Conservation (phyloP, 1,284 basidiomycete species). For the Puccinia novopanici region DNA sequence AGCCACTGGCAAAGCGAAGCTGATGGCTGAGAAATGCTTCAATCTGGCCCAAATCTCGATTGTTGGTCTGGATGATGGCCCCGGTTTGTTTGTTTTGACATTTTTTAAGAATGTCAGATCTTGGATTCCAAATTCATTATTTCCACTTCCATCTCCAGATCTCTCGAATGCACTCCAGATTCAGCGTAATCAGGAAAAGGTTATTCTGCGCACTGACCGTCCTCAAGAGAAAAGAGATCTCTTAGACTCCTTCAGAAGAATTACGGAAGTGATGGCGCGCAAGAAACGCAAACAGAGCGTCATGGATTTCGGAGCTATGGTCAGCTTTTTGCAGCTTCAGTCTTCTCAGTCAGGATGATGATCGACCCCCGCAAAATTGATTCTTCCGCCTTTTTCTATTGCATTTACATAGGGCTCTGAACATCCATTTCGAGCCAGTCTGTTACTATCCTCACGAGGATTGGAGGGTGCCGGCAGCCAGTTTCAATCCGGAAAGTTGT, state of each 20-base stretch:
- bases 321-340: slow-evolving; percentile 63
- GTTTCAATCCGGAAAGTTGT: slow-evolving; percentile 13
- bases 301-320: slow-evolving; percentile 73
- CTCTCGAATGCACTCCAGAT: slow-evolving; percentile 96
- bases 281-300: slow-evolving; percentile 87
- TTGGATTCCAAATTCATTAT: background rate
- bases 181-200: slow-evolving; percentile 84
- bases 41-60: slow-evolving; percentile 87
- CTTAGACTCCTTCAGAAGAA: slow-evolving; percentile 80
- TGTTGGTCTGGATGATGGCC: slow-evolving; percentile 89
- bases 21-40: slow-evolving; percentile 92
- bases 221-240: slow-evolving; percentile 81
- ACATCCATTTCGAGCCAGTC: background rate
- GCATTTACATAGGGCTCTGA: slow-evolving; percentile 7
- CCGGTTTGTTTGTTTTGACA: slow-evolving; percentile 56
- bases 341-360: slow-evolving; percentile 63
- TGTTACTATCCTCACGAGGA: slow-evolving; percentile 1
- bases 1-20: slow-evolving; percentile 65
- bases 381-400: background rate
- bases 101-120: background rate
- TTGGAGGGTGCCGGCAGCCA: slow-evolving; percentile 16
- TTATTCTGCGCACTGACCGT: slow-evolving; percentile 84
- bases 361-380: background rate
- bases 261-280: slow-evolving; percentile 83
- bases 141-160: slow-evolving; percentile 60